These are phyloP conservation scores for Sarcomyxa edulis DNA, from an alignment of 768 basidiomycete genomes.

Conservation along the genomic window DNA sequence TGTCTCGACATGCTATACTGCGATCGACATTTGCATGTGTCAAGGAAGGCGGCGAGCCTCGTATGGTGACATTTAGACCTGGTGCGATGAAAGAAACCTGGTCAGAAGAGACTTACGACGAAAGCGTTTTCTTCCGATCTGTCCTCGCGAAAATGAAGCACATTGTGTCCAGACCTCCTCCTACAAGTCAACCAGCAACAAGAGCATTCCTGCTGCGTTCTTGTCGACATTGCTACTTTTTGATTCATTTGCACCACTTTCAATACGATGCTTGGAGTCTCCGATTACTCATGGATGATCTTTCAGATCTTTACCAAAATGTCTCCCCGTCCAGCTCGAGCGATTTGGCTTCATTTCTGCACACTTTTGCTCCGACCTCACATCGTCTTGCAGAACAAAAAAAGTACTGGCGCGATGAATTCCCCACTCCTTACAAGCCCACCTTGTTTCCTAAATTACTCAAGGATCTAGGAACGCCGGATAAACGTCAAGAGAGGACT, in stretches of 20 bases:
- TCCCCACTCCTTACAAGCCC: conserved; percentile 22
- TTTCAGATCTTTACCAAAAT: conserved; percentile 28
- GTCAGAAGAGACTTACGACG: conserved; percentile 14
- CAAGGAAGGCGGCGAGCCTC: conserved; percentile 17
- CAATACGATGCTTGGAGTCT: conserved; percentile 48
- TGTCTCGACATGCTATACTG: conserved; percentile 30
- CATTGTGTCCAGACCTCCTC: conserved; percentile 17
- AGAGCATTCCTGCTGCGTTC: conserved; percentile 19
- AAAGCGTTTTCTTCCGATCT: conserved; percentile 9
- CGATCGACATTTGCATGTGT: conserved; percentile 36
- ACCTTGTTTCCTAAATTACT: conserved; percentile 24
- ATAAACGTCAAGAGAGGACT: conserved; percentile 11
- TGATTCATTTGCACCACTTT: conserved; percentile 38
- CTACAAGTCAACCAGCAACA: conserved; percentile 15
- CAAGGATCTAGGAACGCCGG: no score
- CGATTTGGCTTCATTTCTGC: conserved; percentile 23
- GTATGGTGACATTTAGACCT: conserved; percentile 20
- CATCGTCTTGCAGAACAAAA: conserved; percentile 17
- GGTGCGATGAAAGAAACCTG: conserved; percentile 13
- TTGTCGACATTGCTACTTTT: conserved; percentile 14
- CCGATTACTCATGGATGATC: conserved; percentile 31
- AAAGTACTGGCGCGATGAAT: conserved; percentile 30
- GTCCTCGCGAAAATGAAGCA: conserved; percentile 18
- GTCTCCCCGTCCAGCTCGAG: conserved; percentile 14
- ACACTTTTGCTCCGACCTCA: conserved; percentile 14